Conservation (phyloP, 2,329 filamentous ascomycete species). For the Calonectria henricotiae region DNA sequence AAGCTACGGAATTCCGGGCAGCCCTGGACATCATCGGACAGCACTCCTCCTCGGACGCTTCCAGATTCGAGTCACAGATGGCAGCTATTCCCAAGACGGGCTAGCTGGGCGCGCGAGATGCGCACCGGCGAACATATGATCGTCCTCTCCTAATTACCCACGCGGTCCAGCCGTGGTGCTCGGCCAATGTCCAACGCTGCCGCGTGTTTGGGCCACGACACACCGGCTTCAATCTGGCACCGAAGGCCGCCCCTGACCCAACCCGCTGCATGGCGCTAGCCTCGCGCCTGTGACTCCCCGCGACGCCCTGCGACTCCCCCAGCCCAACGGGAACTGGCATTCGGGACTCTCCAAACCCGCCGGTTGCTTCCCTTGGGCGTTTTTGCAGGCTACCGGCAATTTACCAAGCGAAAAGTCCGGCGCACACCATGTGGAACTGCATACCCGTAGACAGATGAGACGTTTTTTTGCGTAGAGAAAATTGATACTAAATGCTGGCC, state of each 20-base stretch:
- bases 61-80: not conserved
- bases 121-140: not conserved
- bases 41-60: not conserved
- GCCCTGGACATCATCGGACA: no score
- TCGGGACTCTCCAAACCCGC: constrained; percentile 8
- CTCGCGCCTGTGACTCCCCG: not conserved
- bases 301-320: no score
- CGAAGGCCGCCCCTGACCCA: not conserved
- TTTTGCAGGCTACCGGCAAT: not conserved
- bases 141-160: not conserved
- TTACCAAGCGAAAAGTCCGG: constrained; percentile 8
- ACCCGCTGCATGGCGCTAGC: not conserved
- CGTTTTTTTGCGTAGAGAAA: not conserved
- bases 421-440: not conserved
- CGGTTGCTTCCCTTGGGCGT: not conserved
- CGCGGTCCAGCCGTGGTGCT: not conserved
- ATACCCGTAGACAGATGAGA: not conserved
- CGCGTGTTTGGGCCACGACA: constrained; percentile 5
- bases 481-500: constrained; percentile 10
- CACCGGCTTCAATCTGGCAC: not conserved
- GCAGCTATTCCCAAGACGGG: not conserved
- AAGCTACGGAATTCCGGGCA: constrained; percentile 5
- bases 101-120: not conserved
- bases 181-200: constrained; percentile 1
- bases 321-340: not conserved